These are phyloP conservation scores for Chlorella sp. DNA, from an alignment of 139 green algal genomes.

Conservation along the genomic window DNA sequence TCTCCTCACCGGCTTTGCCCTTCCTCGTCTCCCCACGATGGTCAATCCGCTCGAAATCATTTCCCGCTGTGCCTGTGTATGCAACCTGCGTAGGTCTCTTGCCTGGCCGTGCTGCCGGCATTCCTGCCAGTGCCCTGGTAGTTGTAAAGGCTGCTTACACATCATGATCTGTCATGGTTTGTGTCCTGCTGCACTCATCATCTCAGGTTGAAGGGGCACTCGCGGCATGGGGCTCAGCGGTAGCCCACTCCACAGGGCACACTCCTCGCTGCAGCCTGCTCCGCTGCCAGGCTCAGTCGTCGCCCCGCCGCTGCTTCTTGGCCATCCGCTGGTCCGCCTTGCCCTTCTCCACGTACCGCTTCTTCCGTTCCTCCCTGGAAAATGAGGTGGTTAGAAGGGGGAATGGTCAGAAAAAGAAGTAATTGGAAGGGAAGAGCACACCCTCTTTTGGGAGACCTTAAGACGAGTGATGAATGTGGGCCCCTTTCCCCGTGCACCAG, in stretches of 20 bases:
- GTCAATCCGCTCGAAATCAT: too few species aligned
- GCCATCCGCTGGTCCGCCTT: constrained; percentile 52
- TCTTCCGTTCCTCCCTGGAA: constrained; percentile 78
- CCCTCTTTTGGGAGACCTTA: too few species aligned
- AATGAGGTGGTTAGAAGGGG: too few species aligned
- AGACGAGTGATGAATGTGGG: not conserved
- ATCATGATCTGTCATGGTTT: constrained; percentile 7
- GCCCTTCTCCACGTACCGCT: constrained; percentile 68
- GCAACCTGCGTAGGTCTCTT: not conserved
- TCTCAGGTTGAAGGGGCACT: constrained; percentile 29
- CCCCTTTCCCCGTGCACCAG: not conserved
- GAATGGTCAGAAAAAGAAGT: not conserved
- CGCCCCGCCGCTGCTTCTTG: constrained; percentile 44
- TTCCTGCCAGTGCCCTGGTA: constrained; percentile 33
- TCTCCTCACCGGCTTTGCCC: too few species aligned
- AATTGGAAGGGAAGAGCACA: not conserved
- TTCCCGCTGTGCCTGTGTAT: too few species aligned
- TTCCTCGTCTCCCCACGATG: too few species aligned
- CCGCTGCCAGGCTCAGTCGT: not conserved
- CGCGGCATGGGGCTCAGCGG: not conserved
- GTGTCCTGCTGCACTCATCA: constrained; percentile 37
- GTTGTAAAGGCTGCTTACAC: constrained; percentile 25
- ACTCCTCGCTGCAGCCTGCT: not conserved
- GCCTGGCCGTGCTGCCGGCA: not conserved
- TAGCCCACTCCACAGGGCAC: not conserved